phyloP scores from a whole-genome alignment of 2,329 filamentous ascomycete species.

The Shiraia bambusicola region DNA sequence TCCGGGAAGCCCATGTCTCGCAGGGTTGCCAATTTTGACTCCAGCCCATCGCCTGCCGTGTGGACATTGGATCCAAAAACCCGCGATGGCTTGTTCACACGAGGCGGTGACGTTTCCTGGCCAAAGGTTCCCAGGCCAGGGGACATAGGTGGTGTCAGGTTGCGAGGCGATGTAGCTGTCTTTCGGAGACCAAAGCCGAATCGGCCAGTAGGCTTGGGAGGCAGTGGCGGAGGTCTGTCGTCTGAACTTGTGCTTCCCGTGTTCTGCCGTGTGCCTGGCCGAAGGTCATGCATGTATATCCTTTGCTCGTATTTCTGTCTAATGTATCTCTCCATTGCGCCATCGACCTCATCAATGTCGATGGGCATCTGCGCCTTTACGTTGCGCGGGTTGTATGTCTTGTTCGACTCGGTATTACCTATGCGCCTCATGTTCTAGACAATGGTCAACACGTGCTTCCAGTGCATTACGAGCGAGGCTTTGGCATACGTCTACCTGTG shows the following conservation, averaged over 20 bases:
- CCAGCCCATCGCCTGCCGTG: conserved; percentile 59
- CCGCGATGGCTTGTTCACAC: conserved; percentile 63
- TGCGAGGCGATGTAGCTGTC: conserved; percentile 69
- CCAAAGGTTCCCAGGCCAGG: conserved; percentile 37
- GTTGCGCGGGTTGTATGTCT: conserved; percentile 83
- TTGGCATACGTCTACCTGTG: conserved; percentile 87
- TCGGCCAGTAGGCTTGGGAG: conserved; percentile 61
- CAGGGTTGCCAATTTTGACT: conserved; percentile 74
- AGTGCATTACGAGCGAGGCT: neutral
- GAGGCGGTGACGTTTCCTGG: conserved; percentile 40
- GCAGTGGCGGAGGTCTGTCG: conserved; percentile 58
- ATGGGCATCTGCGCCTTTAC: conserved; percentile 81
- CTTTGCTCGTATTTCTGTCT: conserved; percentile 85
- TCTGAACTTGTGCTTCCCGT: conserved; percentile 59
- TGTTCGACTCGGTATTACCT: conserved; percentile 84
- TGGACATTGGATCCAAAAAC: conserved; percentile 69
- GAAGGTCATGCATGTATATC: conserved; percentile 47
- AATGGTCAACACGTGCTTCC: conserved; percentile 14
- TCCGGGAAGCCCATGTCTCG: conserved; percentile 92
- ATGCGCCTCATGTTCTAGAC: conserved; percentile 87
- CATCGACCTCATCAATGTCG: conserved; percentile 89
- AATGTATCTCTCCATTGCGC: conserved; percentile 93
- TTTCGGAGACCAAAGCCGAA: conserved; percentile 67
- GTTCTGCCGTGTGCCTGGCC: conserved; percentile 53
- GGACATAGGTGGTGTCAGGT: conserved; percentile 50